Percentiles rank a stretch among this genome's conserved stretches.
phyloP scores from a whole-genome alignment of 2,329 filamentous ascomycete species.

The Botrytis sinoallii region DNA sequence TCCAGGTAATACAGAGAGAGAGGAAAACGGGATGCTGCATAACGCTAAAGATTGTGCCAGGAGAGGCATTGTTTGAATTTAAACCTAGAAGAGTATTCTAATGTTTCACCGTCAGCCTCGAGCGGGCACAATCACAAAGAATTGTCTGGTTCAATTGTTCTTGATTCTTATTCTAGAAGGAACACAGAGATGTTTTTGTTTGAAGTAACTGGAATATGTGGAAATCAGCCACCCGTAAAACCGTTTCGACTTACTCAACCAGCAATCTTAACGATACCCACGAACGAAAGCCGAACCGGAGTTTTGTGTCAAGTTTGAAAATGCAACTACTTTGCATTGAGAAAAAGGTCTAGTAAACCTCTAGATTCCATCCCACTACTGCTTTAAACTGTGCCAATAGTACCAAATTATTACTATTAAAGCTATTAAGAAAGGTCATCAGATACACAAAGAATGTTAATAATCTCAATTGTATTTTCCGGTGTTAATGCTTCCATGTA shows the following conservation, averaged over 20 bases:
- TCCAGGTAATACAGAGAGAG: slow-evolving; percentile 21
- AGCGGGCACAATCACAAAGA: slow-evolving; percentile 28
- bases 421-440: background rate
- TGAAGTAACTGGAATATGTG: slow-evolving; percentile 10
- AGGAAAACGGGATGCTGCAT: slow-evolving; percentile 25
- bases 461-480: slow-evolving; percentile 8
- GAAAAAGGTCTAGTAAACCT: slow-evolving; percentile 18
- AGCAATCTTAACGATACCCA: background rate
- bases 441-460: slow-evolving; percentile 7
- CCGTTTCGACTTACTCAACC: slow-evolving; percentile 11
- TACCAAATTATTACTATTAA: slow-evolving; percentile 8
- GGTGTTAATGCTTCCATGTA: background rate
- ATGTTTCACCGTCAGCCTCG: slow-evolving; percentile 33
- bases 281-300: slow-evolving; percentile 10
- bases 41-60: slow-evolving; percentile 20
- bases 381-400: slow-evolving; percentile 9
- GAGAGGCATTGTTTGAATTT: slow-evolving; percentile 22
- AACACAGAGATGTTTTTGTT: slow-evolving; percentile 15
- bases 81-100: slow-evolving; percentile 17
- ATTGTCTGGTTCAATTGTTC: slow-evolving; percentile 23
- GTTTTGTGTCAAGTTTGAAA: slow-evolving; percentile 5
- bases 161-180: slow-evolving; percentile 22
- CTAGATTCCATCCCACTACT: slow-evolving; percentile 12
- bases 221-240: slow-evolving; percentile 17
- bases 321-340: slow-evolving; percentile 26